Conservation (phyloP, 345 rosid species). For the Jatropha curcas region DNA sequence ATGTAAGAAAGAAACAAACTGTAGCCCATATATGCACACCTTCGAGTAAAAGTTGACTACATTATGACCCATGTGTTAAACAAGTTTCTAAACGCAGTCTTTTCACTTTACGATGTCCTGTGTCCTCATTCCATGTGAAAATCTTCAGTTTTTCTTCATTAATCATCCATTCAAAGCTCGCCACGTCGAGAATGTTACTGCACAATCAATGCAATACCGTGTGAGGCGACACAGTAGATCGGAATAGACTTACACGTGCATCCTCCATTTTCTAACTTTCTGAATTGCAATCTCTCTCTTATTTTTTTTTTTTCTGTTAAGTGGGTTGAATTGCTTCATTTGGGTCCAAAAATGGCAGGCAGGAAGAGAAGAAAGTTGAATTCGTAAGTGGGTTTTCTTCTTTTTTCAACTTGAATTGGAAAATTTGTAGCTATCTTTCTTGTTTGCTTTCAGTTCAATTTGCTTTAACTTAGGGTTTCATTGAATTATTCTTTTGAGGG, state of each 20-base stretch:
- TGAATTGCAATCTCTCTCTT: not conserved
- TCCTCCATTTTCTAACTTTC: not conserved
- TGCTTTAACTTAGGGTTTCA: slow-evolving; percentile 17
- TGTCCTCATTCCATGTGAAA: not conserved
- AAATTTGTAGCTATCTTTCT: not conserved
- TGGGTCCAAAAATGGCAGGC: slow-evolving; percentile 31
- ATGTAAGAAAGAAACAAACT: not conserved
- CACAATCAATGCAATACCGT: not conserved
- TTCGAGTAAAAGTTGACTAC: not conserved
- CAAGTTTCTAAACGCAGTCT: not conserved
- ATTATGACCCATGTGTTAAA: not conserved
- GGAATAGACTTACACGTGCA: slow-evolving; percentile 8
- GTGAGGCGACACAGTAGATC: not conserved
- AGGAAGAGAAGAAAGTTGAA: slow-evolving; percentile 45
- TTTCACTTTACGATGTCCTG: not conserved
- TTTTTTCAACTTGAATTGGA: not conserved
- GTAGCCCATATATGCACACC: no score
- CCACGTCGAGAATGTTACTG: not conserved
- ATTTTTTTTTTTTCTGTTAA: not conserved
- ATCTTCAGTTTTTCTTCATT: not conserved
- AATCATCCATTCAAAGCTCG: not conserved
- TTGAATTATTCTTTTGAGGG: slow-evolving; percentile 11
- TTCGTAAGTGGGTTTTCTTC: slow-evolving; percentile 34
- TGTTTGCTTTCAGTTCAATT: not conserved
- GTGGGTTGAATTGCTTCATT: not conserved